Base-by-base conservation (phyloP, 805 yeast genomes). In the Naumovozyma baii region DNA sequence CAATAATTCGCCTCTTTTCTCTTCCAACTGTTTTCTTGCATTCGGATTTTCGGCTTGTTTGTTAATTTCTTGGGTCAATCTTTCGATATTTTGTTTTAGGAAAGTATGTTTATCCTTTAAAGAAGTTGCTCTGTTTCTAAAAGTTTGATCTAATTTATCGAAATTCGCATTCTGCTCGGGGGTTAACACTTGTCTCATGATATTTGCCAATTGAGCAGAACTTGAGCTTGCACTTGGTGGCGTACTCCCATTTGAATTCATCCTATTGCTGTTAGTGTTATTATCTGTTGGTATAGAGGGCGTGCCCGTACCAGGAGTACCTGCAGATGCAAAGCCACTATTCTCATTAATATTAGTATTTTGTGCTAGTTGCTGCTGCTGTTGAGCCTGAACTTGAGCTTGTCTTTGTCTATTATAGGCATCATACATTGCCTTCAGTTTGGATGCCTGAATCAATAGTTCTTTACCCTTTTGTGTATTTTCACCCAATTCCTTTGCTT, bases 381-480 rank as follows among this genome's bases (percentile, higher is more conserved):
- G 32, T 34, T 16, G 31, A 25, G 2, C 39, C 38, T 5, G 51
- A 50, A 39, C 48, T 61, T 45, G 53, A 45, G 52, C 52, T 44
- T 48, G 63, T 41, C 53, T 51, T 40, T 48, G 62, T 50, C 50
- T 70, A 68, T 45, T 73, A 50, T 73, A 76, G 40, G 72, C 73
- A 37, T 78, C 63, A 51, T 81, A 65, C 26, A 80, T 66, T 34
- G 73, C 73, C 54, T 76, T 79, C 46, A 81, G 76, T 39, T 71
- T 72, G 33, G 80, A 77, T 3, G 85, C 86, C 45, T 73, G 75
- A 43, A 67, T 68, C 48, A 74, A 61, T 49, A 80, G 80, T 45
- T 76, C 78, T 48, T 74, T 73, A 15, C 85, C 86, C 42, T 68
- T 75, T 0, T 73, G 76, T 0, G 79, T 70, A 18, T 71, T 74